Conservation (phyloP, 495 filamentous ascomycete species). For the Penicillium taxi region DNA sequence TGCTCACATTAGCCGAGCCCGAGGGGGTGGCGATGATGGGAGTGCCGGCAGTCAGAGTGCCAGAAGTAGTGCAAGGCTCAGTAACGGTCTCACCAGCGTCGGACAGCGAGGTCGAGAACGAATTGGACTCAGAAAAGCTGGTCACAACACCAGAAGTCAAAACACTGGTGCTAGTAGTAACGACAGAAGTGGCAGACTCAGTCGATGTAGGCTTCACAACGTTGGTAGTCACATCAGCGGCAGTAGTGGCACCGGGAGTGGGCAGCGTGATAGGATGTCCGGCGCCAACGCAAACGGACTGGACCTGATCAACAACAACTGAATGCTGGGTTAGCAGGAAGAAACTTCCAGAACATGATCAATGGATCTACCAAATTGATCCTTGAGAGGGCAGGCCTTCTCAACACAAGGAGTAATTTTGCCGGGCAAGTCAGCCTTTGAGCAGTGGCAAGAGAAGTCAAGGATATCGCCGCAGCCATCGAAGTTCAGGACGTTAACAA, state of each 20-base stretch:
- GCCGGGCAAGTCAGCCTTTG: conserved; percentile 33
- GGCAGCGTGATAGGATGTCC: conserved; percentile 35
- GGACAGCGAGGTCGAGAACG: conserved; percentile 4
- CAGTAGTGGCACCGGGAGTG: conserved; percentile 20
- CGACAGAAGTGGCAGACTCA: conserved; percentile 4
- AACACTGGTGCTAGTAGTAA: conserved; percentile 3
- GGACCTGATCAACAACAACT: conserved; percentile 14
- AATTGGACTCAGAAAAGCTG: conserved; percentile 7
- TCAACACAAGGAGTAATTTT: conserved; percentile 39
- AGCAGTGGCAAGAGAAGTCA: conserved; percentile 47
- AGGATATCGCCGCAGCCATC: conserved; percentile 39
- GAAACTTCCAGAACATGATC: conserved; percentile 5
- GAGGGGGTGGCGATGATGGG: conserved; percentile 5
- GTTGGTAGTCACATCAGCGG: conserved; percentile 1
- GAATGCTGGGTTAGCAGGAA: not conserved
- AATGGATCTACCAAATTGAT: conserved; percentile 37
- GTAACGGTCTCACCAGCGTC: not conserved
- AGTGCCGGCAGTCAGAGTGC: not conserved
- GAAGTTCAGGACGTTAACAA: conserved; percentile 27
- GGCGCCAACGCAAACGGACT: conserved; percentile 25
- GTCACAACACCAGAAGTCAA: conserved; percentile 4
- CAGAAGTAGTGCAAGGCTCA: conserved; percentile 3
- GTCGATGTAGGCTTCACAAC: no score
- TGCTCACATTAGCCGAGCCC: not conserved
- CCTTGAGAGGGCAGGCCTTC: conserved; percentile 27